Evolutionary conservation across 495 filamentous ascomycete genomes (phyloP), one percentile per base, ranked within the genome.

Genomic region (Daldinia concentrica): DNA sequence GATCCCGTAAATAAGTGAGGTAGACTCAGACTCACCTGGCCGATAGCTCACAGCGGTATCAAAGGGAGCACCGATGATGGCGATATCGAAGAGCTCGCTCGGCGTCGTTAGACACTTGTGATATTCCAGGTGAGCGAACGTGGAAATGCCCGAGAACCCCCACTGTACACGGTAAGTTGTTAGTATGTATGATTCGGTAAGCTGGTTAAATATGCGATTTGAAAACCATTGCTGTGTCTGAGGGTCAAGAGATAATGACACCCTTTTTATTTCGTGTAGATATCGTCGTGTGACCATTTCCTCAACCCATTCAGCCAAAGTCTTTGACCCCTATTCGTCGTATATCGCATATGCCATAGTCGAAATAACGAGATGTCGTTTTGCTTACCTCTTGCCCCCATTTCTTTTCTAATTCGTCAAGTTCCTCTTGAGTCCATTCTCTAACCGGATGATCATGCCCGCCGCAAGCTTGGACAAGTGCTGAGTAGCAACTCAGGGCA

Each of bases 1-100:
- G 17, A 9, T 9, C 14, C 14, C 30, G 39, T 41, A 24, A n/a
- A 41, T 15, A 50, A 11, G 58, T 39, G 11, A 27, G 54, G 27
- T 39, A 4, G 43, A 66, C 81, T 45, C 45, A 3, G 43, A 67
- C 81, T 45, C 77, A 89, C 91, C 91, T 57, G 93, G 93, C 69
- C 93, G 82, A 80, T 95, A 95, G 69, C 82, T 89, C 17, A 92
- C 90, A 17, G 92, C 91, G 0, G 92, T 95, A 77, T 96, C 93
- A 74, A 96, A 96, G 0, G 93, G 93, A 1, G 88, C 92, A 1
- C 93, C 93, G 56, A 96, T 87, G 55, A 96, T 87, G 34, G 84
- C 93, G 68, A 96, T 93, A 76, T 96, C 93, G 71, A 89, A 95
- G 27, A 79, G 76, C 68, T 86, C 86, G 39, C 86, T 80, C 0